Evolutionary conservation across 768 basidiomycete species (phyloP), one percentile per base, ranked within the genome.

Genomic region (Termitomyces sp.): DNA sequence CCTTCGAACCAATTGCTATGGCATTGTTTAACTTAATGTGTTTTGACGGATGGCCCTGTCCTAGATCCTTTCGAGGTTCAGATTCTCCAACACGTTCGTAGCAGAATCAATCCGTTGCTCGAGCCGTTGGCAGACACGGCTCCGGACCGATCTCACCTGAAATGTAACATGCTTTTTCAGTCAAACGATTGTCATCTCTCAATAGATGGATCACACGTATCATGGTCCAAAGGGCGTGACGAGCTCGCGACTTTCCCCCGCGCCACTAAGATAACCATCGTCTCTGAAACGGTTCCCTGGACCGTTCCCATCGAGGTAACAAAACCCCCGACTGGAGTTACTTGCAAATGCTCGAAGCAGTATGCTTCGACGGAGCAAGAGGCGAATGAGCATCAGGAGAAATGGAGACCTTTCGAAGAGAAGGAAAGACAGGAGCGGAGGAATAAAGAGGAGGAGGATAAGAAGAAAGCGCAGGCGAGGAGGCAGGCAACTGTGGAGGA

Each of bases 81-180:
- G 51, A 70, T 81, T 26, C 78, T 88, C 9, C 63, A 16, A 16
- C 38, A 72, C 0, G 83, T 82, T 1, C 60, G 61, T 7, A 61
- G 85, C 6, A 68, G 70, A 47, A 56, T 91, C 36, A 90, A 91
- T 65, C 87, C 88, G 0, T 75, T 90, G 26, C 72, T 90, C 14
- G 64, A 70, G 0, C 83, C 85, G n/a, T 65, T 65, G 43, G 72
- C 69, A 59, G 69, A 78, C 0, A 74, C 75, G 9, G 67, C 68
- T 3, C 62, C 71, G 4, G 76, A 80, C 1, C n/a, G n/a, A n/a
- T 76, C 79, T 5, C 80, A 81, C 65, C 72, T 91, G 45, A 81
- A 79, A 48, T 90, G 88, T 87, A 87, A 88, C 70, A 87, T 91
- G 84, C 76, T 87, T 43, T 88, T 84, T 67, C 72, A 75, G 5